Conservation (phyloP, 192 early-diverging fungal genomes). For the Gamsiella multidivaricata region DNA sequence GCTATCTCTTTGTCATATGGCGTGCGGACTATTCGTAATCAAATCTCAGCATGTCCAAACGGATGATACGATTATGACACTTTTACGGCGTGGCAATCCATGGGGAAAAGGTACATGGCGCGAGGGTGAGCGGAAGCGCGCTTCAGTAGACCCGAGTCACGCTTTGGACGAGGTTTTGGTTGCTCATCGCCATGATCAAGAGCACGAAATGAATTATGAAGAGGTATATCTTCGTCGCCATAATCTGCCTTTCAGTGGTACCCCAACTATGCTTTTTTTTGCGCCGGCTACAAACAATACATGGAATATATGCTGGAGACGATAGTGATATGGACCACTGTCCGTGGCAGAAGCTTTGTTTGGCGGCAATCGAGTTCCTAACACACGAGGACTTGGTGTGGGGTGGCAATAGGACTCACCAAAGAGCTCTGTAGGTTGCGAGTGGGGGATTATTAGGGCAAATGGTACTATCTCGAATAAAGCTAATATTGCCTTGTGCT, state of each 20-base stretch:
- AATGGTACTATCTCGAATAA: slow-evolving; percentile 29
- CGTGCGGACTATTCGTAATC: slow-evolving; percentile 29
- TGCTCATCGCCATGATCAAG: background rate
- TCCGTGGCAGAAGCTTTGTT: slow-evolving; percentile 20
- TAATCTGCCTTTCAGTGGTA: no score
- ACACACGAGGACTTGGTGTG: slow-evolving; percentile 12
- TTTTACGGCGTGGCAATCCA: slow-evolving; percentile 16
- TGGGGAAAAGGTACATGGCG: slow-evolving; percentile 36
- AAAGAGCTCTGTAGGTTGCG: slow-evolving; percentile 17
- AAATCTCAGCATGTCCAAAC: background rate
- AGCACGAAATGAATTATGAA: background rate
- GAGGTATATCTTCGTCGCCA: no score
- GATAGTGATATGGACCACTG: slow-evolving; percentile 9
- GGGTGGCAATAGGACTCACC: slow-evolving; percentile 24
- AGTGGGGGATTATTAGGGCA: background rate
- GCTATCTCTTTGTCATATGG: slow-evolving; percentile 25
- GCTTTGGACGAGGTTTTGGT: slow-evolving; percentile 7
- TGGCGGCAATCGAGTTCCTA: slow-evolving; percentile 25
- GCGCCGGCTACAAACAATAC: background rate
- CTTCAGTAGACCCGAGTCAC: slow-evolving; percentile 12
- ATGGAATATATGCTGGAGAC: background rate
- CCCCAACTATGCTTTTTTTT: no score
- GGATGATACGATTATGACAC: slow-evolving; percentile 22
- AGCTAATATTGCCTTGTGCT: no score
- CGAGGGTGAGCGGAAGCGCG: slow-evolving; percentile 25